A percentile compares a stretch with the other conserved stretches of the same genome.
These are phyloP conservation scores for Colletotrichum sp. DNA, from an alignment of 2,329 filamentous ascomycete genomes.

Conservation along the genomic window DNA sequence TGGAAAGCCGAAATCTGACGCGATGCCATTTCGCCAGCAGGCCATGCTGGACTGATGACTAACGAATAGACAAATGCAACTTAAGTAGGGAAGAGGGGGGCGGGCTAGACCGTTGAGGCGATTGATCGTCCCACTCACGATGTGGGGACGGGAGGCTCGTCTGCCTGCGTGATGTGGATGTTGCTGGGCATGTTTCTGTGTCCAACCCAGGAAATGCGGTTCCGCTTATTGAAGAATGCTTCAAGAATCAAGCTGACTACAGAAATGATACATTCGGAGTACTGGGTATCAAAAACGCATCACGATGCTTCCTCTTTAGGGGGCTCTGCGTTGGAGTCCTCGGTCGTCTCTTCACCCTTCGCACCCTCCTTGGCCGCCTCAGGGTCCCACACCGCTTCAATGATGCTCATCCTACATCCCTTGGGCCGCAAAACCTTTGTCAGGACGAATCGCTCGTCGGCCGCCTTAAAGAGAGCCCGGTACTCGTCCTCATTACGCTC, in stretches of 20 bases:
- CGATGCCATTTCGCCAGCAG: constrained; percentile 24
- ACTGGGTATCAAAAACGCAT: background rate
- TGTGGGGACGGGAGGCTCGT: background rate
- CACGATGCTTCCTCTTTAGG: background rate
- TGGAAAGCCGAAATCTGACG: constrained; percentile 21
- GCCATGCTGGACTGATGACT: background rate
- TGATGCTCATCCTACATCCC: constrained; percentile 51
- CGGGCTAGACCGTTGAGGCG: background rate
- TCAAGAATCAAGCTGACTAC: background rate
- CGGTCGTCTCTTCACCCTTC: background rate
- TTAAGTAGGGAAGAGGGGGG: background rate
- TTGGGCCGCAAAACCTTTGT: constrained; percentile 45
- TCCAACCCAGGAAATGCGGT: background rate
- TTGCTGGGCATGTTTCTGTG: accelerated
- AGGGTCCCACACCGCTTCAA: constrained; percentile 53
- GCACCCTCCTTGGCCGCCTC: constrained; percentile 13
- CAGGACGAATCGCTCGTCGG: constrained; percentile 48
- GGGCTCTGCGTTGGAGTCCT: background rate
- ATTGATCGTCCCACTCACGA: background rate
- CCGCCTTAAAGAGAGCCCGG: constrained; percentile 45
- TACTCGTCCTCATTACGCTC: constrained; percentile 56
- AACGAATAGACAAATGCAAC: accelerated
- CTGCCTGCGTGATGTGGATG: background rate
- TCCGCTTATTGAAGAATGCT: background rate
- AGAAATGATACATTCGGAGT: background rate